Percentiles rank a stretch among this genome's conserved stretches.
These are phyloP conservation scores for Cylindrotheca fusiformis DNA, from an alignment of 108 stramenopile species.

Conservation along the genomic window DNA sequence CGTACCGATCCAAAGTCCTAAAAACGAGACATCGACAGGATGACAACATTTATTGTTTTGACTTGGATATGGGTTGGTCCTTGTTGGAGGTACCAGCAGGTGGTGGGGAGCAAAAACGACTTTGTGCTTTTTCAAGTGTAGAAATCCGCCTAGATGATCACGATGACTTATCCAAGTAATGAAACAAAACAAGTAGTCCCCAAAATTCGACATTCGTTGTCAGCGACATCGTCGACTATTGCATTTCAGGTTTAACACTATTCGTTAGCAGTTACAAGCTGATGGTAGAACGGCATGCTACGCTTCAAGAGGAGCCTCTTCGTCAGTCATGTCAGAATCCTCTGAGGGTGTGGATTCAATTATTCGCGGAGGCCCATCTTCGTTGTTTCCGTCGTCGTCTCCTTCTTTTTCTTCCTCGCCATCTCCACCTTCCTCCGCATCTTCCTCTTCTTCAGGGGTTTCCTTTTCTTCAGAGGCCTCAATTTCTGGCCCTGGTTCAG, in stretches of 20 bases:
- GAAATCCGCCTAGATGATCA: conserved; percentile 12
- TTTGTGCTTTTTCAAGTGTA: conserved; percentile 27
- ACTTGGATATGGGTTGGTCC: conserved; percentile 30
- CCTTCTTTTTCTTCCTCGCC: neutral
- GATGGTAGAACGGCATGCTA: neutral
- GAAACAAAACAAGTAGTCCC: neutral
- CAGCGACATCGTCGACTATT: neutral
- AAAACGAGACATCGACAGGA: conserved; percentile 6
- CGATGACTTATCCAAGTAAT: neutral
- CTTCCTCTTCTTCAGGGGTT: conserved; percentile 1
- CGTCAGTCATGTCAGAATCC: neutral
- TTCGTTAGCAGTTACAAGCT: neutral
- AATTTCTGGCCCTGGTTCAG: neutral
- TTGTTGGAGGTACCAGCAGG: conserved; percentile 12
- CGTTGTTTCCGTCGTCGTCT: neutral
- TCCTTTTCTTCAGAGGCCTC: conserved; percentile 7
- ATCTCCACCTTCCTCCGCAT: neutral
- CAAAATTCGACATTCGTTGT: neutral
- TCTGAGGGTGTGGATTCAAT: too few species aligned
- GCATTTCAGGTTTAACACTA: neutral
- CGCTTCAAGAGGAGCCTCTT: neutral
- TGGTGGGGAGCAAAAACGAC: conserved; percentile 9
- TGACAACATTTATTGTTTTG: conserved; percentile 7
- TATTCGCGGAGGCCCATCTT: too few species aligned
- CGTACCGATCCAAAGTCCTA: conserved; percentile 25